These are phyloP conservation scores for Trichocladium antarcticum DNA, from an alignment of 495 filamentous ascomycete species.

Conservation along the genomic window DNA sequence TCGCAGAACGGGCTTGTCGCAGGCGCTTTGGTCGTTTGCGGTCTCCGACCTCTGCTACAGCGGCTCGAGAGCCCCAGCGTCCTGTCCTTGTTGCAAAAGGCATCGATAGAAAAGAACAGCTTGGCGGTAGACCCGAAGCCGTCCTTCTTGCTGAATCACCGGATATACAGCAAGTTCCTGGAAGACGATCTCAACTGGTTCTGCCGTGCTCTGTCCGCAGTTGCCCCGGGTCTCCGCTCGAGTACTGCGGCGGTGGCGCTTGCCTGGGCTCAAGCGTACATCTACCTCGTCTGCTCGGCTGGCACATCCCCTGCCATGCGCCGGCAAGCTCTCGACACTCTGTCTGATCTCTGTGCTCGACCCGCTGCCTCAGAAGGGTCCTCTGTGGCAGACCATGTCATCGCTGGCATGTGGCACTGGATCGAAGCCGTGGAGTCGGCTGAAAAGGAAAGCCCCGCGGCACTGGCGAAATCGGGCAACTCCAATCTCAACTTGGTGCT, in stretches of 20 bases:
- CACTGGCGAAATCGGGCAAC: constrained; percentile 54
- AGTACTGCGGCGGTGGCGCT: constrained; percentile 27
- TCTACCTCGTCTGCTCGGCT: constrained; percentile 61
- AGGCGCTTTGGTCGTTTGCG: constrained; percentile 60
- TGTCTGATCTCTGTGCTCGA: constrained; percentile 51
- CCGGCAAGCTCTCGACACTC: constrained; percentile 43
- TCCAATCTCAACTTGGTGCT: constrained; percentile 52
- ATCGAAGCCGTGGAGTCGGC: constrained; percentile 47
- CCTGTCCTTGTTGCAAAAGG: constrained; percentile 44
- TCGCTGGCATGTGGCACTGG: constrained; percentile 78
- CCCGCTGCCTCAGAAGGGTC: constrained; percentile 29
- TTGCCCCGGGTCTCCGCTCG: constrained; percentile 35
- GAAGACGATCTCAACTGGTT: constrained; percentile 71
- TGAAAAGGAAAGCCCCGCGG: constrained; percentile 68
- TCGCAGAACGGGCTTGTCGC: constrained; percentile 66
- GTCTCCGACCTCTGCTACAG: constrained; percentile 42
- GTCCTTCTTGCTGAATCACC: constrained; percentile 74
- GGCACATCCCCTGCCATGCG: constrained; percentile 46
- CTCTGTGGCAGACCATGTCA: constrained; percentile 44
- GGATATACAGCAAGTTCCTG: constrained; percentile 67
- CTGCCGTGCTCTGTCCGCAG: constrained; percentile 53
- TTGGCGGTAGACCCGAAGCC: constrained; percentile 59
- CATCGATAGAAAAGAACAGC: constrained; percentile 48
- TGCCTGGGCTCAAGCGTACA: constrained; percentile 70
- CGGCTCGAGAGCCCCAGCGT: constrained; percentile 33